Base-by-base conservation (phyloP, 176 grass and related monocot genomes). In the Stipa capillata region DNA sequence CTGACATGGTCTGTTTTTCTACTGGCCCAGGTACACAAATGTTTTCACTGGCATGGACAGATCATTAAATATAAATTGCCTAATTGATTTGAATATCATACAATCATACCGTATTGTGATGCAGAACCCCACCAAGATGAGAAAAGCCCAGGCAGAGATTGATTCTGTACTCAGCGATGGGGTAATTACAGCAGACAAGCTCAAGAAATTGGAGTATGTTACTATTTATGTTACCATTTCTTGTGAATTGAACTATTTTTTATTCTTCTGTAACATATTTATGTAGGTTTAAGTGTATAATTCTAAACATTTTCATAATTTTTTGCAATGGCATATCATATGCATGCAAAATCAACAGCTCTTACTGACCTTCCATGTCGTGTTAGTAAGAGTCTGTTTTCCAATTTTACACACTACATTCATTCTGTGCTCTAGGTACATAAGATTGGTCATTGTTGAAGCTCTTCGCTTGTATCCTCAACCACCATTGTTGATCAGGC, bases 81-180 rank as follows among this genome's bases (percentile, higher is more conserved):
- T 73, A 36, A 5, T 64, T 76, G 23, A 21, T 4, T 52, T 69
- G 10, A 27, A 52, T 61, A 58, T 73, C 20, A 40, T 85, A 51
- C 10, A 25, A 1, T 84, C 17, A 20, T 62, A 37, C 12, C 49
- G 16, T 36, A 50, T 12, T 79, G 25, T 71, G 35, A 49, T 88
- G 86, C 84, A 98, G 95, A 93, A 92, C 47, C 90, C 95, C 55
- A 73, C 80, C 65, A 98, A 89, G 85, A 98, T 98, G 95, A 98
- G 57, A 84, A 98, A 92, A 84, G 92, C 95, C 27, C 95, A 98
- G 82, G 69, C 65, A 57, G 95, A 98, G 81, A 77, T 98, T 79
- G 95, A 98, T 91, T 92, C 77, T 83, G 80, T 92, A 50, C 92
- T 98, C 32, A 52, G 25, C 6, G 54, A 72, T 68, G 90, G 73